Evolutionary conservation across 768 basidiomycete species (phyloP), one percentile per base, ranked within the genome.

Genomic region (Royoungia palumana): DNA sequence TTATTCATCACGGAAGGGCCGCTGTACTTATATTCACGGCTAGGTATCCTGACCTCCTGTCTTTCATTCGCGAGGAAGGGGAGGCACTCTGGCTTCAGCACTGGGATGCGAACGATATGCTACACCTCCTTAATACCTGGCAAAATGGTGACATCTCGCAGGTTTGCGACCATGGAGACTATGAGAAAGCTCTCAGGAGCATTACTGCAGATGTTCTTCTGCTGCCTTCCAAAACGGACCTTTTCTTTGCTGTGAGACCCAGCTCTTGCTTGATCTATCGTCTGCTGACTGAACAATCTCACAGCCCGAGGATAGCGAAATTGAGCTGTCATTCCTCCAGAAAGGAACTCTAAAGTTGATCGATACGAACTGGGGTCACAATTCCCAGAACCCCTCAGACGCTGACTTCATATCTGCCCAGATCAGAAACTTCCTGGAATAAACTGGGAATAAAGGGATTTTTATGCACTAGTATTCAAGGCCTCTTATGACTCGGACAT

Each of bases 51-150:
- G 72, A 76, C 55, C 59, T 81, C 14, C 62, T 72, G 17, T 64
- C 73, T 17, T 82, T 79, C 64, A 54, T 79, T 14, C 72, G 74
- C 5, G 76, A 72, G 50, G 65, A 71, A 45, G 79, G 77, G 73
- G 79, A 80, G 56, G 59, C 58, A n/a, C 58, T 63, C 0, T 75
- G 74, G 62, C 57, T 77, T 3, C 53, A 50, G 27, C 34, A 54
- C 20, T 80, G 78, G 80, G 79, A 81, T 55, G 78, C 78, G 14
- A 80, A 81, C 49, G 76, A 80, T 55, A 61, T 81, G 50, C 59
- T 81, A 25, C 64, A 72, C 28, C 67, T 81, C n/a, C 56, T 80
- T 38, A 54, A 70, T 17, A 79, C 78, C 6, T 80, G 79, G 79
- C 67, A 72, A 45, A 67, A 60, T 0, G 78, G 77, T 14, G 78